Base-by-base conservation (phyloP, 108 stramenopile species). In the Chaetoceros muelleri region DNA sequence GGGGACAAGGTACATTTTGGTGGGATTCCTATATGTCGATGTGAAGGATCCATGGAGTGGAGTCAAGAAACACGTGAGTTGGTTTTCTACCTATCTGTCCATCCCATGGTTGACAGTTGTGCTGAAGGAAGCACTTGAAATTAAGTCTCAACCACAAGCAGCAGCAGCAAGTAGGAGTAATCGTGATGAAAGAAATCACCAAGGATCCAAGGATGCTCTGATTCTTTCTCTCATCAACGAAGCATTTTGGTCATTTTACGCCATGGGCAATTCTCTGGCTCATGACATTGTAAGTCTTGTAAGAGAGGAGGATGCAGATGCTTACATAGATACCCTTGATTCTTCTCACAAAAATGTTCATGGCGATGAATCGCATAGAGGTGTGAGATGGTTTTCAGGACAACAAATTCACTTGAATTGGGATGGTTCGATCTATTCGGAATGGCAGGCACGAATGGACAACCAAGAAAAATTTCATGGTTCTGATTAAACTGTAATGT, bases 1-100 rank as follows among this genome's bases (percentile, higher is more conserved):
- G 23, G 84, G 84, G 2, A 69, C 69, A 2, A 62, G 84, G 22
- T 77, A 76, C 34, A 75, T 86, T 28, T 57, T 86, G 44, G 78
- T 86, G 10, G 78, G 78, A 44, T 86, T 82, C 52, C 60, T 76
- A 44, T 45, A 53, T 3, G 71, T 86, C 23, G 84, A 86, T 40
- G 45, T 44, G 26, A 56, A 71, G n/a, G 78, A 85, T 81, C 80
- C 78, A 18, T 68, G 66, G 16, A 65, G 61, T 0, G 46, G 61
- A 20, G 31, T 52, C n/a, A 16, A 44, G 17, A 80, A 69, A 7
- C 69, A 62, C n/a, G 46, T 79, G 51, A 52, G 64, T 1, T 64
- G 61, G 61, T 81, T 76, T 55, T 61, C 78, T 0, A 79, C 77
- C 16, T 81, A 74, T 74, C 65, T 75, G 2, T 67, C 60, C 20